phyloP scores from a whole-genome alignment of 2,329 filamentous ascomycete species.

The Claviceps africana region DNA sequence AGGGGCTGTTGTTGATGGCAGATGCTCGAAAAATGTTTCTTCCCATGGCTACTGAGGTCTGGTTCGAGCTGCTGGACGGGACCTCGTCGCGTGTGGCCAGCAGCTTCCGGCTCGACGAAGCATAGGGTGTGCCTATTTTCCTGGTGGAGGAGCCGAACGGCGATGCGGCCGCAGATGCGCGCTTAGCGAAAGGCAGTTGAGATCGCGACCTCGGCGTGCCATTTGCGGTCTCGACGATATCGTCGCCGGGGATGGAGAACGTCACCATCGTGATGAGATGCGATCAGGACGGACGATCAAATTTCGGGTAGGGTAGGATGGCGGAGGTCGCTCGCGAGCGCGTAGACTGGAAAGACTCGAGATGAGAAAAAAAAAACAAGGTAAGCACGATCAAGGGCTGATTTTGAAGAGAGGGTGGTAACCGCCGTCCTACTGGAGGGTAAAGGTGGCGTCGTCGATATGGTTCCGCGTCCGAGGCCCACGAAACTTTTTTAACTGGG shows the following conservation, averaged over 20 bases:
- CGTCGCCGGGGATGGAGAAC: constrained; percentile 24
- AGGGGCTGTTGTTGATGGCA: constrained; percentile 20
- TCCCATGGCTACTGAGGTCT: constrained; percentile 20
- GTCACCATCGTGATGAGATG: constrained; percentile 26
- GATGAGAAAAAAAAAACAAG: not conserved
- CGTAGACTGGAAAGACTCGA: not conserved
- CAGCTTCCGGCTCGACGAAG: constrained; percentile 22
- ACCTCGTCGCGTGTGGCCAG: constrained; percentile 22
- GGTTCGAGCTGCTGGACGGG: constrained; percentile 22
- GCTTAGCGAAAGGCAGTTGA: constrained; percentile 30
- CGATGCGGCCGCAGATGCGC: constrained; percentile 25
- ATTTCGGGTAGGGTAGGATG: too few relatives aligned
- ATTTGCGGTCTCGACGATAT: constrained; percentile 16
- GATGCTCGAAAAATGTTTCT: constrained; percentile 31
- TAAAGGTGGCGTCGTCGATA: not conserved
- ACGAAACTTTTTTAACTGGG: constrained; percentile 3
- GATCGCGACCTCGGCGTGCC: constrained; percentile 26
- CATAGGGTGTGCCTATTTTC: constrained; percentile 25
- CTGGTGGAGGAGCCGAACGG: constrained; percentile 17
- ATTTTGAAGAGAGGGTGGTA: not conserved
- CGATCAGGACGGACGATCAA: too few relatives aligned
- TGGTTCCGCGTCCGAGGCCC: constrained; percentile 1
- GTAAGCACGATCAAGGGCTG: not conserved
- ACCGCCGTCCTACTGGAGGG: not conserved
- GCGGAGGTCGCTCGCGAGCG: not conserved